phyloP scores from a whole-genome alignment of 352 stramenopile genomes.

The Pythium utonaiense region DNA sequence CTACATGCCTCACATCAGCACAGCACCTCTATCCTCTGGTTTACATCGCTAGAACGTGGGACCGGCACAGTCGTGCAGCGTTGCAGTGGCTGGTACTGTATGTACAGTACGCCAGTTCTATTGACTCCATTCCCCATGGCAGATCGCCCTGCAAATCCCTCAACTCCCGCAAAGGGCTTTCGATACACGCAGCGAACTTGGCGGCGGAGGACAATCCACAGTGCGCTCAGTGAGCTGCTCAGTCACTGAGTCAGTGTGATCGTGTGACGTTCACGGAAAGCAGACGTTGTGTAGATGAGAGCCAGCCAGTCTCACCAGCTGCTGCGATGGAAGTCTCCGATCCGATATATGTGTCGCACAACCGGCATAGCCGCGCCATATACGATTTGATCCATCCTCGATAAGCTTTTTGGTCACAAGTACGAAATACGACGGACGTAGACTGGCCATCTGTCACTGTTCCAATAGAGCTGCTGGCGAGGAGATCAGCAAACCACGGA shows the following conservation, averaged over 20 bases:
- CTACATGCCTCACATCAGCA: too few species aligned
- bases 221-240: too few species aligned
- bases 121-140: too few species aligned
- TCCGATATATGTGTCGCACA: background rate
- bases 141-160: too few species aligned
- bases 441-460: background rate
- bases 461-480: background rate
- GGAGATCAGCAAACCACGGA: slow-evolving; percentile 1
- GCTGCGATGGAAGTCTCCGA: background rate
- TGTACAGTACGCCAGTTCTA: too few species aligned
- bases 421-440: background rate
- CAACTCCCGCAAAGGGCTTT: too few species aligned
- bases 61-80: too few species aligned
- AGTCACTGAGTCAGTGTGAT: background rate
- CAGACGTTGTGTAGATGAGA: background rate
- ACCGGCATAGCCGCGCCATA: background rate
- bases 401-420: background rate
- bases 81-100: too few species aligned
- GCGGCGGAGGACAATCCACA: background rate
- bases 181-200: too few species aligned
- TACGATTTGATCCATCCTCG: background rate
- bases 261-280: background rate
- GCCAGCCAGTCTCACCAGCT: background rate
- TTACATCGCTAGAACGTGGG: too few species aligned
- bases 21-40: too few species aligned